Evolutionary conservation across 108 stramenopile species (phyloP), one percentile per base, ranked within the genome.

Genomic region (Skeletonema potamos): DNA sequence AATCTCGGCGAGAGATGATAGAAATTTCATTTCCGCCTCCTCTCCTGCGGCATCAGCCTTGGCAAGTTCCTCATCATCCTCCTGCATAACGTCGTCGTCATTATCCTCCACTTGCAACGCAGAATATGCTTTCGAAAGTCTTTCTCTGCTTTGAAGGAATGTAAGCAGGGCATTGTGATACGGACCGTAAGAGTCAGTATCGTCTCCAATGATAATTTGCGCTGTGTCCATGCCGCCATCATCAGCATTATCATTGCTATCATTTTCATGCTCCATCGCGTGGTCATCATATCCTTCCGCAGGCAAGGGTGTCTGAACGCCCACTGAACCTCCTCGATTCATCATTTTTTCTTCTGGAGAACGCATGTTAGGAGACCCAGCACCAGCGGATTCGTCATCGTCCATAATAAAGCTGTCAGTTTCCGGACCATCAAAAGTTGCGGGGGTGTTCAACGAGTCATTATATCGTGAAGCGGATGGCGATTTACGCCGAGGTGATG

Each of bases 111-210:
- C 58, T 57, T 58, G 64, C 58, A 62, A 60, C 60, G 39, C 54
- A 27, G 55, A 62, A 27, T 58, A 36, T 13, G 67, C 64, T 0
- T 76, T 48, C 2, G 66, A 73, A 37, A 79, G 62, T 24, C 87
- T 67, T 39, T 85, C 64, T 46, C 76, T 74, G 18, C 71, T 84
- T 34, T 72, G 71, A 44, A 86, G 64, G 36, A 75, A 88, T 7
- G 44, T 59, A 55, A 61, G 74, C 13, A 91, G 62, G 0, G 79
- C 74, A 70, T 91, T 86, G 43, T 87, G 85, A 71, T 89, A 87
- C 6, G 85, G 83, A 17, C 77, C 70, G 82, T 82, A 87, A 1
- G 76, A 67, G 60, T 73, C 72, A 6, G 54, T 12, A 4, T 66
- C 66, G 8, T 74, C 58, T 17, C 39, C 58, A 43, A 60, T 20